Percentiles rank a stretch among this genome's conserved stretches.
phyloP scores from a whole-genome alignment of 2,329 filamentous ascomycete species.

The Penicillium verrucosum region DNA sequence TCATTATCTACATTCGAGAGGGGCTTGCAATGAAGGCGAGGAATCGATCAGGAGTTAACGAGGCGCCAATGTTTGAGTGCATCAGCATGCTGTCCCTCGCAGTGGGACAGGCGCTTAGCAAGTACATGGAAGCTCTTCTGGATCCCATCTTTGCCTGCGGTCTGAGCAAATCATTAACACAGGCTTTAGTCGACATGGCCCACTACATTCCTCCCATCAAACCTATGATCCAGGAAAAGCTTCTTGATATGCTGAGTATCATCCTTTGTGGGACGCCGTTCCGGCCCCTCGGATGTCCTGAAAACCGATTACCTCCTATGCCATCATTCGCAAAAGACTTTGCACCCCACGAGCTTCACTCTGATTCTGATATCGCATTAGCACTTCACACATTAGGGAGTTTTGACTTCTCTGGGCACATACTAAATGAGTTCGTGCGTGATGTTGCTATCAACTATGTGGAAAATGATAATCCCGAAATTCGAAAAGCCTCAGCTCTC shows the following conservation, averaged over 20 bases:
- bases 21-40: conserved; percentile 77
- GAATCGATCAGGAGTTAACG: conserved; percentile 56
- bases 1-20: conserved; percentile 89
- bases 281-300: conserved; percentile 84
- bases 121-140: conserved; percentile 93
- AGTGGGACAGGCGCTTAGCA: conserved; percentile 93
- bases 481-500: conserved; percentile 87
- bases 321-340: conserved; percentile 85
- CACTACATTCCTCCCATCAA: conserved; percentile 97
- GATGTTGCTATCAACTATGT: conserved; percentile 98
- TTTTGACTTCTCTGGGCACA: conserved; percentile 87
- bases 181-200: conserved; percentile 96
- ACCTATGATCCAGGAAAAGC: conserved; percentile 83
- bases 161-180: conserved; percentile 86
- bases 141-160: conserved; percentile 98
- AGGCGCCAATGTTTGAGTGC: conserved; percentile 87
- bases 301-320: conserved; percentile 75
- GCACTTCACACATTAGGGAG: conserved; percentile 94
- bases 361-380: conserved; percentile 82
- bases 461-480: conserved; percentile 90
- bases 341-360: conserved; percentile 76
- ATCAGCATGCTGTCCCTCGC: conserved; percentile 95
- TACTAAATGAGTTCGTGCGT: conserved; percentile 96
- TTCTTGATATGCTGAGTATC: conserved; percentile 91
- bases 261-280: conserved; percentile 92